These are phyloP conservation scores for Zalaria obscura DNA, from an alignment of 2,329 filamentous ascomycete genomes.

Conservation along the genomic window DNA sequence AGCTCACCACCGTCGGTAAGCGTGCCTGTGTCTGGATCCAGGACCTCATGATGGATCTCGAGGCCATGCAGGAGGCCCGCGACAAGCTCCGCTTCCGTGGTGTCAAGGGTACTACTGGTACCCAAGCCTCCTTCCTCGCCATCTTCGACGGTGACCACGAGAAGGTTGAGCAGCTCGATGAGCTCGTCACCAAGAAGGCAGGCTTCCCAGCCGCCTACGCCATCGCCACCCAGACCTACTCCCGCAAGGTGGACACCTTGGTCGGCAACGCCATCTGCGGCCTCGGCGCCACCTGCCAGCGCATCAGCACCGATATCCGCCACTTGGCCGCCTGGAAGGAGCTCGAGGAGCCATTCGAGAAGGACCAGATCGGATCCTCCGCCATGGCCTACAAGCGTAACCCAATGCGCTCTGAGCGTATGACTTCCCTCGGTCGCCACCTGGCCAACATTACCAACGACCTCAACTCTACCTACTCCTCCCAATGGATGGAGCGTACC, in stretches of 20 bases:
- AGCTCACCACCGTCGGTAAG: conserved; percentile 45
- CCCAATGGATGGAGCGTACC: conserved; percentile 65
- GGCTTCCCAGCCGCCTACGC: conserved; percentile 47
- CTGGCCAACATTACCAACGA: conserved; percentile 37
- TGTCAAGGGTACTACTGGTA: conserved; percentile 58
- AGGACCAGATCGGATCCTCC: conserved; percentile 58
- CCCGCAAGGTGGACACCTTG: conserved; percentile 67
- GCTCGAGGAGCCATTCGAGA: conserved; percentile 72
- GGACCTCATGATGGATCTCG: conserved; percentile 57
- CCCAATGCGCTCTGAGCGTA: conserved; percentile 44
- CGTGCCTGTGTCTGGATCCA: conserved; percentile 62
- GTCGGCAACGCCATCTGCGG: conserved; percentile 70
- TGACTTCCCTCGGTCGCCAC: conserved; percentile 42
- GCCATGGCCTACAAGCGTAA: conserved; percentile 56
- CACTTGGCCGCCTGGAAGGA: conserved; percentile 67
- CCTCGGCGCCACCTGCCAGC: conserved; percentile 64
- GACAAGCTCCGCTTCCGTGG: conserved; percentile 62
- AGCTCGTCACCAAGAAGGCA: conserved; percentile 51
- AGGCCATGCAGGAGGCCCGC: conserved; percentile 55
- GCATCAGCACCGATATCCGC: conserved; percentile 61
- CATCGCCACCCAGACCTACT: conserved; percentile 61
- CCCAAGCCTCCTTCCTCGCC: conserved; percentile 63
- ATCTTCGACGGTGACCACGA: conserved; percentile 48
- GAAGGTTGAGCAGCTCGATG: conserved; percentile 48
- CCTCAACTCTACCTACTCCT: conserved; percentile 51